Percentiles rank a stretch among this genome's conserved stretches.
phyloP scores from a whole-genome alignment of 306 rosid genomes.

The Pachyrhizus erosus region DNA sequence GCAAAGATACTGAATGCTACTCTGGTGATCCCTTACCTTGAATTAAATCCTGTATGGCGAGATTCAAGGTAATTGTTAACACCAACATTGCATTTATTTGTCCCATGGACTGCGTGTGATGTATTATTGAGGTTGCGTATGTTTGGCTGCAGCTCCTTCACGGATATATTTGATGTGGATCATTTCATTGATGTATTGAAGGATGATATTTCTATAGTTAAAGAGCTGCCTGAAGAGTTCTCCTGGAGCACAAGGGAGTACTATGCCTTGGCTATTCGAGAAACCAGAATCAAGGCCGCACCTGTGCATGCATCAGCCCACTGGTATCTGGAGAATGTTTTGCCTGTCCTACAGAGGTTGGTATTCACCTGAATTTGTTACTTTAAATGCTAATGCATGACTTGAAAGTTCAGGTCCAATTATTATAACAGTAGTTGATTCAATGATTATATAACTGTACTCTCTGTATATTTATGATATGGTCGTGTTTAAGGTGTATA shows the following conservation, averaged over 20 bases:
- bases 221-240: slow-evolving; percentile 84
- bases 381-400: slow-evolving; percentile 33
- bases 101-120: slow-evolving; percentile 32
- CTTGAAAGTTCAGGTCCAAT: slow-evolving; percentile 11
- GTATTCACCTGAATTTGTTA: slow-evolving; percentile 53
- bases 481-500: slow-evolving; percentile 2
- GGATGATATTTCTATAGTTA: slow-evolving; percentile 82
- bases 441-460: not conserved
- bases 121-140: slow-evolving; percentile 30
- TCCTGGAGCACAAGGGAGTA: slow-evolving; percentile 95
- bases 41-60: slow-evolving; percentile 92
- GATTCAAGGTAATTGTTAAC: slow-evolving; percentile 75
- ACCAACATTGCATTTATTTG: slow-evolving; percentile 26
- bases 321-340: slow-evolving; percentile 92
- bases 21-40: slow-evolving; percentile 93
- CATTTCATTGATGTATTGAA: slow-evolving; percentile 91
- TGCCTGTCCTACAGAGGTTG: slow-evolving; percentile 86
- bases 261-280: slow-evolving; percentile 76
- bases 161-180: slow-evolving; percentile 96
- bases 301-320: slow-evolving; percentile 91
- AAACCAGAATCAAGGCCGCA: slow-evolving; percentile 88
- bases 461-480: slow-evolving; percentile 8
- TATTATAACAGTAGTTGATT: not conserved
- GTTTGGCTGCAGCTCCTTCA: slow-evolving; percentile 77
- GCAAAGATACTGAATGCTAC: slow-evolving; percentile 96